Percentiles rank a stretch among this genome's conserved stretches.
These are phyloP conservation scores for Davidsoniella neocaledoniae DNA, from an alignment of 2,329 filamentous ascomycete species.

Conservation along the genomic window DNA sequence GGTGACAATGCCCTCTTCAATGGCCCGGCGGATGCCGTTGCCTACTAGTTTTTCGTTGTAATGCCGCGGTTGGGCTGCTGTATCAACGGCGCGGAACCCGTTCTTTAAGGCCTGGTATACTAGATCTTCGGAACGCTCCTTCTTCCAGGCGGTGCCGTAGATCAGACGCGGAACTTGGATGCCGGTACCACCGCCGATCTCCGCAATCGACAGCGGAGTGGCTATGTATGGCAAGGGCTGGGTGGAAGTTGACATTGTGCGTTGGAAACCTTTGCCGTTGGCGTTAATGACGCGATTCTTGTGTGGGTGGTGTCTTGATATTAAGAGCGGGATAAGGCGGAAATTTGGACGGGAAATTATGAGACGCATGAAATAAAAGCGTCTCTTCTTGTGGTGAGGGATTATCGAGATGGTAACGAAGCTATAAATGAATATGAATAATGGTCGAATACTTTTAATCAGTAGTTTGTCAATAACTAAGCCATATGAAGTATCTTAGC, in stretches of 20 bases:
- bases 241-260: neutral
- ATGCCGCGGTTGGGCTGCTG: conserved; percentile 61
- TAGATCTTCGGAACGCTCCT: conserved; percentile 45
- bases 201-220: conserved; percentile 15
- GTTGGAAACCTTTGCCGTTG: neutral
- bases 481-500: no score
- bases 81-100: conserved; percentile 61
- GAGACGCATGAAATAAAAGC: no score
- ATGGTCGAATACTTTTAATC: no score
- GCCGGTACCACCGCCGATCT: conserved; percentile 17
- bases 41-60: conserved; percentile 60
- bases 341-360: no score
- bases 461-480: no score
- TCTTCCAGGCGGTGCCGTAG: conserved; percentile 82
- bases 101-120: conserved; percentile 50
- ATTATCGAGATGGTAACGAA: no score
- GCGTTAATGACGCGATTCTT: no score
- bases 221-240: neutral
- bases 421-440: no score
- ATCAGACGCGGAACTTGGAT: conserved; percentile 36
- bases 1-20: conserved; percentile 25
- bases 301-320: no score
- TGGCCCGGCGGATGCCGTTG: conserved; percentile 44
- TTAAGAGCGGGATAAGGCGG: no score
- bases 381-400: no score